These are phyloP conservation scores for Flagelloscypha sp. DNA, from an alignment of 768 basidiomycete species.

Conservation along the genomic window DNA sequence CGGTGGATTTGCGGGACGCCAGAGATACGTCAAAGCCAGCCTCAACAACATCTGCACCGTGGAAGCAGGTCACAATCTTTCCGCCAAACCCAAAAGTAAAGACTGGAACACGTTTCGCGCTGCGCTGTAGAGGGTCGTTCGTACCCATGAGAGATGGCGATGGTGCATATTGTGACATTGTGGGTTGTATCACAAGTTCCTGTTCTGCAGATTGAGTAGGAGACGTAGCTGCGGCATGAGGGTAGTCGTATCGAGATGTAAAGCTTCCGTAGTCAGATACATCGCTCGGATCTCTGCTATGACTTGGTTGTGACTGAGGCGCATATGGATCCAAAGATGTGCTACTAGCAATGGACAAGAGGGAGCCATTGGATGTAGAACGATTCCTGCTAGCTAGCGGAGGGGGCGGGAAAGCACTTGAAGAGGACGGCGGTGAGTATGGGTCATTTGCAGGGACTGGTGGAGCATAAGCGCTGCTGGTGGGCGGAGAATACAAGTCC, in stretches of 20 bases:
- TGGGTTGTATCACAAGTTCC: conserved; percentile 28
- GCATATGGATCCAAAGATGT: conserved; percentile 25
- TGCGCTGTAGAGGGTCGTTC: conserved; percentile 75
- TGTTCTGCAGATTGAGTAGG: conserved; percentile 17
- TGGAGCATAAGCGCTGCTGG: too few relatives aligned
- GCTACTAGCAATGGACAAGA: conserved; percentile 19
- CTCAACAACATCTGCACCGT: conserved; percentile 53
- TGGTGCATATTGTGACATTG: conserved; percentile 63
- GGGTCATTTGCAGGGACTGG: too few relatives aligned
- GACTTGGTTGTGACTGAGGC: conserved; percentile 24
- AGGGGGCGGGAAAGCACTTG: conserved; percentile 10
- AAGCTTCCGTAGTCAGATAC: conserved; percentile 20
- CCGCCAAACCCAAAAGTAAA: conserved; percentile 94
- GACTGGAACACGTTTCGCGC: conserved; percentile 65
- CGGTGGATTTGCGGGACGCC: conserved; percentile 60
- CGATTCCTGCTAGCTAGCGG: conserved; percentile 18
- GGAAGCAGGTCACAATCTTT: conserved; percentile 83
- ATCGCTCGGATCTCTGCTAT: conserved; percentile 15
- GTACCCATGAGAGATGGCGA: conserved; percentile 77
- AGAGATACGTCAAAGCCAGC: conserved; percentile 75
- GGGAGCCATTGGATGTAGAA: conserved; percentile 39
- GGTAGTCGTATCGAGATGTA: conserved; percentile 20
- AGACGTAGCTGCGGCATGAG: conserved; percentile 12
- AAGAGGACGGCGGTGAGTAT: too few relatives aligned
- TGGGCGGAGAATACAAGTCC: too few relatives aligned